phyloP scores from a whole-genome alignment of 116 monocot species.

The Posidonia oceanica region DNA sequence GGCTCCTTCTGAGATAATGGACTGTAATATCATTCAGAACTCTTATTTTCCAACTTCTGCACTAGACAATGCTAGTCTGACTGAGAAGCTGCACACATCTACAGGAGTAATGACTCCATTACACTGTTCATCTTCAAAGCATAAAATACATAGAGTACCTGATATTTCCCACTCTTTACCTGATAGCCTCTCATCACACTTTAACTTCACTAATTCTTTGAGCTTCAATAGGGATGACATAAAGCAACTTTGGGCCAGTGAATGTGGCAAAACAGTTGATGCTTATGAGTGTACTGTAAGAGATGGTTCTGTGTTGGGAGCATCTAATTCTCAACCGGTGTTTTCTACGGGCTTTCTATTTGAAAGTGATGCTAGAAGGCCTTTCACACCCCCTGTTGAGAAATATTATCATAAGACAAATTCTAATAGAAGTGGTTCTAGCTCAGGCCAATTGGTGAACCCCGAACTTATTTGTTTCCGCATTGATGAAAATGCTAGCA shows the following conservation, averaged over 20 bases:
- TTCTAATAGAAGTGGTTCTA: conserved; percentile 25
- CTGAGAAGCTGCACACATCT: conserved; percentile 24
- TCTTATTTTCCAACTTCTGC: background rate
- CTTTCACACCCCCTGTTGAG: conserved; percentile 47
- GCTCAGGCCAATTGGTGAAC: conserved; percentile 31
- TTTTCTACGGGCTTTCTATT: conserved; percentile 16
- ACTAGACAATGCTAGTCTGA: conserved; percentile 26
- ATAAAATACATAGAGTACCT: conserved; percentile 29
- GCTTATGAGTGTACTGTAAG: conserved; percentile 5
- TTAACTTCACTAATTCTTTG: conserved; percentile 13
- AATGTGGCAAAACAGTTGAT: background rate
- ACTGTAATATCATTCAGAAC: background rate
- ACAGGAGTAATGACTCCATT: conserved; percentile 18
- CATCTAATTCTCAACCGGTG: conserved; percentile 13
- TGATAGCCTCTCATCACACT: conserved; percentile 13
- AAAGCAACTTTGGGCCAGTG: conserved; percentile 11
- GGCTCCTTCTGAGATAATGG: conserved; percentile 6
- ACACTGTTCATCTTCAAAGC: conserved; percentile 15
- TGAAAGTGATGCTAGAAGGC: conserved; percentile 12
- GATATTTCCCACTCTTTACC: conserved; percentile 33
- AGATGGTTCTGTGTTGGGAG: conserved; percentile 16
- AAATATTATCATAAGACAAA: conserved; percentile 25
- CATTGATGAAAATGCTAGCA: conserved; percentile 69
- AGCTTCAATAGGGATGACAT: conserved; percentile 12
- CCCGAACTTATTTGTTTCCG: conserved; percentile 66